A percentile compares a stretch with the other conserved stretches of the same genome.
Evolutionary conservation across 306 rosid species (phyloP).

Genomic region (Elaeagnus macrophylla): DNA sequence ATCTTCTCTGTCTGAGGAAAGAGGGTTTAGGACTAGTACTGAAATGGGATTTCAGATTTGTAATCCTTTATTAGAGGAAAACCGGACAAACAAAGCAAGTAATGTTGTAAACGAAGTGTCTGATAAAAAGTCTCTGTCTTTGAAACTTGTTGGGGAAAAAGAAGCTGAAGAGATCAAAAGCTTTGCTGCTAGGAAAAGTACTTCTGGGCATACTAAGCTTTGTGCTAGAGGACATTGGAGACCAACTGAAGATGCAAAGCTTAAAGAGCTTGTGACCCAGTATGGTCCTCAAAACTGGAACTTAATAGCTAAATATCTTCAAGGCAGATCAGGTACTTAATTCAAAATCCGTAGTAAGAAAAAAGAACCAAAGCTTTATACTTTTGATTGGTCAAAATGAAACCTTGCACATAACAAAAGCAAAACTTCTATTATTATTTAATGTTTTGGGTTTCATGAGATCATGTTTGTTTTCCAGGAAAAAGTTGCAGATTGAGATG

Average conservation of each 20-base stretch:
- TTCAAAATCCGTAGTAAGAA: background rate
- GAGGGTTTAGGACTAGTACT: too few species aligned
- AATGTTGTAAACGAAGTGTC: too few species aligned
- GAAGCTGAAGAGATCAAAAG: too few species aligned
- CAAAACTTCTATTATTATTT: too few species aligned
- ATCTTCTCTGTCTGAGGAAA: too few species aligned
- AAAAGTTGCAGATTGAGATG: constrained; percentile 97
- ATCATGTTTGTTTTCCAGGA: constrained; percentile 24
- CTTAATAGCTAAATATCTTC: constrained; percentile 90
- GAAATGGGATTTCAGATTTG: too few species aligned
- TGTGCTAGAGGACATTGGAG: constrained; percentile 99
- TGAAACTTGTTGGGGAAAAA: too few species aligned
- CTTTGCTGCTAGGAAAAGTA: too few species aligned
- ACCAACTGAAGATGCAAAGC: constrained; percentile 89
- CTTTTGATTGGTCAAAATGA: background rate
- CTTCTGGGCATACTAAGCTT: constrained; percentile 23
- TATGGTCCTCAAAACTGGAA: constrained; percentile 99
- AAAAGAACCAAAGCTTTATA: background rate
- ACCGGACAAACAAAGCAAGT: too few species aligned
- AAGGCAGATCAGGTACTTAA: constrained; percentile 80
- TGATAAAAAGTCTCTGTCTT: too few species aligned
- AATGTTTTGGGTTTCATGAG: background rate
- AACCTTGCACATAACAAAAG: background rate
- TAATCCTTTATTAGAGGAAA: too few species aligned
- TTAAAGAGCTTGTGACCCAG: constrained; percentile 74